Percentiles rank a stretch among this genome's conserved stretches.
Conservation (phyloP, 1,284 basidiomycete genomes). For the Sanghuangporus sanghuang region DNA sequence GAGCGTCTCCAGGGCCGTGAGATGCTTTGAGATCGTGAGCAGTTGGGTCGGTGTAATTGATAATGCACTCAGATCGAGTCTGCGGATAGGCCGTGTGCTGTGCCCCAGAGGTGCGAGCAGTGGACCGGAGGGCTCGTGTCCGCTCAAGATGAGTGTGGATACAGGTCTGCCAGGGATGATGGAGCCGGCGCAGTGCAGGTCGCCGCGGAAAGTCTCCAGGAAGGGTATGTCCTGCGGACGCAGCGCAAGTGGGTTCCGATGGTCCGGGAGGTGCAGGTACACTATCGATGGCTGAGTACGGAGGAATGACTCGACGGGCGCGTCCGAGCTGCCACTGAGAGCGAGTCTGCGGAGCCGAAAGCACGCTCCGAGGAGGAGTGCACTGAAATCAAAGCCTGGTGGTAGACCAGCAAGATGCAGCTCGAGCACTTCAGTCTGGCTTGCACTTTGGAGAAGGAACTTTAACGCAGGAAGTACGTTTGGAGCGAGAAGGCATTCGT, state of each 20-base stretch:
- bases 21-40: slow-evolving; percentile 46
- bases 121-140: slow-evolving; percentile 46
- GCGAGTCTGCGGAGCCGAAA: slow-evolving; percentile 43
- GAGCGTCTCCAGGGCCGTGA: slow-evolving; percentile 45
- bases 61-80: slow-evolving; percentile 55
- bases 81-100: slow-evolving; percentile 41
- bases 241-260: slow-evolving; percentile 34
- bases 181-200: slow-evolving; percentile 48
- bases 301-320: slow-evolving; percentile 41
- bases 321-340: slow-evolving; percentile 41
- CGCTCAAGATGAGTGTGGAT: slow-evolving; percentile 47
- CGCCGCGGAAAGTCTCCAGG: slow-evolving; percentile 53
- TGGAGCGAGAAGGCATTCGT: slow-evolving; percentile 27
- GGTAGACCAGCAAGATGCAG: slow-evolving; percentile 42
- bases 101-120: slow-evolving; percentile 46
- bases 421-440: slow-evolving; percentile 48
- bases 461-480: slow-evolving; percentile 23
- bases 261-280: slow-evolving; percentile 48
- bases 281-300: slow-evolving; percentile 35
- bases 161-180: slow-evolving; percentile 57
- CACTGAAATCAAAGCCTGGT: slow-evolving; percentile 23
- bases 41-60: slow-evolving; percentile 51
- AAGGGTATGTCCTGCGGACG: slow-evolving; percentile 37
- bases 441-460: slow-evolving; percentile 6
- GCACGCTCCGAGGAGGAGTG: slow-evolving; percentile 26